These are phyloP conservation scores for Peribolospora baueri DNA, from an alignment of 768 basidiomycete species.

Conservation along the genomic window DNA sequence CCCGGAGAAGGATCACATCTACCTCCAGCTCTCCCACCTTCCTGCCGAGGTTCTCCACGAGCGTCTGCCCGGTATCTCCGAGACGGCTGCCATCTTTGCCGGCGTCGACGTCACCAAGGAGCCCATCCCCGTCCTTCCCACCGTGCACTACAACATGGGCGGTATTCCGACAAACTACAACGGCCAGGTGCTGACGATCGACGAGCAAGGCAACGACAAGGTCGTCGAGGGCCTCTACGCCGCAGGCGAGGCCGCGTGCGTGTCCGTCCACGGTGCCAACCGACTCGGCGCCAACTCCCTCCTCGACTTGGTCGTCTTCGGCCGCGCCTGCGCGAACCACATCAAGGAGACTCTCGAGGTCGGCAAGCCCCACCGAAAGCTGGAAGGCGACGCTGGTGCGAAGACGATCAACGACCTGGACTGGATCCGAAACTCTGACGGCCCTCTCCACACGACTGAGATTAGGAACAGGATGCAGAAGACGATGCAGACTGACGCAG, in stretches of 20 bases:
- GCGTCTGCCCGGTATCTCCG: slow-evolving; percentile 93
- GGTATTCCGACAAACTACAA: slow-evolving; percentile 98
- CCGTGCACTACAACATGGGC: slow-evolving; percentile 67
- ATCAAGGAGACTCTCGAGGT: slow-evolving; percentile 75
- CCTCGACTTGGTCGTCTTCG: slow-evolving; percentile 95
- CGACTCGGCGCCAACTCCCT: slow-evolving; percentile 98
- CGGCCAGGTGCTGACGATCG: slow-evolving; percentile 76
- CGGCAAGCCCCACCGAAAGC: slow-evolving; percentile 68
- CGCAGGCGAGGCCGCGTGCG: slow-evolving; percentile 94
- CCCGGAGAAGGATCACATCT: slow-evolving; percentile 91
- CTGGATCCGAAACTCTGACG: slow-evolving; percentile 53
- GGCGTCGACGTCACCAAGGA: slow-evolving; percentile 99
- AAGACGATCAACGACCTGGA: slow-evolving; percentile 68
- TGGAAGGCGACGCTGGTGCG: slow-evolving; percentile 65
- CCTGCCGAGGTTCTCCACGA: slow-evolving; percentile 89
- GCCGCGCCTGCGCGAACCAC: slow-evolving; percentile 96
- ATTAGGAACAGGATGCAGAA: slow-evolving; percentile 94
- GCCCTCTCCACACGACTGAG: slow-evolving; percentile 62
- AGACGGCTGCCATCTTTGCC: slow-evolving; percentile 94
- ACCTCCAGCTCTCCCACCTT: slow-evolving; percentile 86
- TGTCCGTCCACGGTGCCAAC: slow-evolving; percentile 97
- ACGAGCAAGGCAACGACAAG: slow-evolving; percentile 71
- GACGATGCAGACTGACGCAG: slow-evolving; percentile 79
- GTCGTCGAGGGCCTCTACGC: slow-evolving; percentile 92
- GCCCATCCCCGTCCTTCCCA: slow-evolving; percentile 92